Conservation (phyloP, 352 stramenopile genomes). For the Pythium aristosporum region DNA sequence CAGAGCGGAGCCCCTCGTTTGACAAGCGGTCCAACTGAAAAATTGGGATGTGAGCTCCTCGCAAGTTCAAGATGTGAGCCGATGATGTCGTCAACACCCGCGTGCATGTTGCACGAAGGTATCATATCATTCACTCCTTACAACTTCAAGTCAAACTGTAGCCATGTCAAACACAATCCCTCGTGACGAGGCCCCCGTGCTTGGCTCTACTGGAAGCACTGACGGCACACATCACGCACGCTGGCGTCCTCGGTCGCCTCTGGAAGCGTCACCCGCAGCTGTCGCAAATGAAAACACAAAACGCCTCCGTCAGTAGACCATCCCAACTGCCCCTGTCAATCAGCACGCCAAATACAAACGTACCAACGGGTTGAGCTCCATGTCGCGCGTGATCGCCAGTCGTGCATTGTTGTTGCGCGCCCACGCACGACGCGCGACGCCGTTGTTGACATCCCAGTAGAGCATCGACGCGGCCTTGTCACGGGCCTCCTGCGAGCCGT, state of each 20-base stretch:
- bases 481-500: constrained; percentile 66
- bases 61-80: neutral
- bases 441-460: constrained; percentile 90
- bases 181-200: no score
- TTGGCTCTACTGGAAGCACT: constrained; percentile 31
- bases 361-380: constrained; percentile 77
- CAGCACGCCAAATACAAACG: constrained; percentile 7
- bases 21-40: neutral
- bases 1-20: no score
- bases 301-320: constrained; percentile 7
- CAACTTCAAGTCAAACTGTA: neutral
- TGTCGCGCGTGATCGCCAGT: constrained; percentile 82
- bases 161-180: neutral
- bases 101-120: neutral
- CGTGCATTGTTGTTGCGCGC: constrained; percentile 82
- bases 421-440: constrained; percentile 77
- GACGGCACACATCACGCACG: constrained; percentile 44
- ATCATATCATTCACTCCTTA: no score
- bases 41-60: neutral
- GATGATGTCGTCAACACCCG: neutral
- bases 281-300: constrained; percentile 16
- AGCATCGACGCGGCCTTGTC: constrained; percentile 74
- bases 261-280: constrained; percentile 59
- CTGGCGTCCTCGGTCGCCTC: constrained; percentile 42
- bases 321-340: neutral